Evolutionary conservation across 768 basidiomycete species (phyloP).

Genomic region (Phlegmacium glaucopus): DNA sequence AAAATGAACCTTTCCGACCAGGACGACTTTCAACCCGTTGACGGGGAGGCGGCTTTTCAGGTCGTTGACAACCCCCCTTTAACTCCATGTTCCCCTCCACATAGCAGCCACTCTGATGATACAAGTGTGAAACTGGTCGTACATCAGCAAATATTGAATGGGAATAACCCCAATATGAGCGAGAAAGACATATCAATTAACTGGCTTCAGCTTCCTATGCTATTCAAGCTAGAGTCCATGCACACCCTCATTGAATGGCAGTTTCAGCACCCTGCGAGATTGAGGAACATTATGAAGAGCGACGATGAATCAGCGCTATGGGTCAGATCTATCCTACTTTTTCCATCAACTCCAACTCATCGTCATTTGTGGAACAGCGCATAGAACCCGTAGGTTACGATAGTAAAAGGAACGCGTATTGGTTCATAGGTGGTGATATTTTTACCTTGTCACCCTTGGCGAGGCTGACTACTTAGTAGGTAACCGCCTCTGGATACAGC

Average conservation of each 20-base stretch:
- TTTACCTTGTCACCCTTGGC: background rate
- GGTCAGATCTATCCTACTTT: constrained; percentile 43
- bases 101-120: background rate
- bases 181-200: constrained; percentile 42
- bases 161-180: constrained; percentile 10
- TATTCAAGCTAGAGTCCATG: constrained; percentile 70
- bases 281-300: constrained; percentile 70
- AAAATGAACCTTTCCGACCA: constrained; percentile 1
- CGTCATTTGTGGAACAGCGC: constrained; percentile 43
- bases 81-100: background rate
- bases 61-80: background rate
- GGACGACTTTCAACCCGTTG: background rate
- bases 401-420: constrained; percentile 73
- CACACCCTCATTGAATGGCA: constrained; percentile 82
- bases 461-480: constrained; percentile 35
- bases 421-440: constrained; percentile 71
- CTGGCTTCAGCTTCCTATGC: constrained; percentile 72
- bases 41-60: constrained; percentile 6
- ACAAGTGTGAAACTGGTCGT: too few species aligned
- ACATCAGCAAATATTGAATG: too few species aligned
- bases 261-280: constrained; percentile 70
- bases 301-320: constrained; percentile 78
- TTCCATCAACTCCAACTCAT: constrained; percentile 5
- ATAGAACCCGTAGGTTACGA: constrained; percentile 87
- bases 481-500: constrained; percentile 85